Base-by-base conservation (phyloP, 2,329 filamentous ascomycete species). In the Diaporthe nobilis region DNA sequence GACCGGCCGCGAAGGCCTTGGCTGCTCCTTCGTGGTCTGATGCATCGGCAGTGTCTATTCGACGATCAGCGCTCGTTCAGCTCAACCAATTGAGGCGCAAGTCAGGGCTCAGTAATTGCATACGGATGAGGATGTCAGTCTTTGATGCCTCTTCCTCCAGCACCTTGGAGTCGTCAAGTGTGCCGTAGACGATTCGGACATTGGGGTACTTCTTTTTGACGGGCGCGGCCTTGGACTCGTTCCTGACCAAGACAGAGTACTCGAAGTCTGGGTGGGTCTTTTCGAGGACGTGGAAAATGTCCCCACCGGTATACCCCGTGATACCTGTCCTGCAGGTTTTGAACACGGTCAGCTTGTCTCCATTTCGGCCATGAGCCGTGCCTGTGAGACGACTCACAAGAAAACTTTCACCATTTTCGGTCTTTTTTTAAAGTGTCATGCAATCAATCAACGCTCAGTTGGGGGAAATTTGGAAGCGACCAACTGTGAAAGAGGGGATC, bases 251-350 rank as follows among this genome's bases (percentile, higher is more conserved):
- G n/a, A 85, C 84, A 31, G 82, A 81, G 77, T 86, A 85, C n/a
- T 84, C 80, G 77, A 86, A 86, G 15, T 87, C 84, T 1, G 87
- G 87, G 73, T 88, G 83, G 20, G 81, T 81, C 1, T 81, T 75
- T 55, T 82, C 77, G 6, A 90, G 81, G 53, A 82, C 82, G 49
- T 84, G 81, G 7, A 90, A 83, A 22, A 86, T 83, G 68, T 89
- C 85, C 15, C 89, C 89, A 55, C 88, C 89, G 58, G 90, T 85
- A 77, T 88, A 90, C 72, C 89, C 89, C 55, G 87, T 84, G 25
- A 73, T 68, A 15, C 71, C 49, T 51, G 72, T 75, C 17, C 82
- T 82, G 80, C 13, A 25, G 3, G 31, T 13, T 39, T 39, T 10
- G n/a, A 13, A 42, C 47, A n/a, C 13, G 9, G 58, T 63, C 71